phyloP scores from a whole-genome alignment of 345 rosid species.

The Eutrema heterophyllum region DNA sequence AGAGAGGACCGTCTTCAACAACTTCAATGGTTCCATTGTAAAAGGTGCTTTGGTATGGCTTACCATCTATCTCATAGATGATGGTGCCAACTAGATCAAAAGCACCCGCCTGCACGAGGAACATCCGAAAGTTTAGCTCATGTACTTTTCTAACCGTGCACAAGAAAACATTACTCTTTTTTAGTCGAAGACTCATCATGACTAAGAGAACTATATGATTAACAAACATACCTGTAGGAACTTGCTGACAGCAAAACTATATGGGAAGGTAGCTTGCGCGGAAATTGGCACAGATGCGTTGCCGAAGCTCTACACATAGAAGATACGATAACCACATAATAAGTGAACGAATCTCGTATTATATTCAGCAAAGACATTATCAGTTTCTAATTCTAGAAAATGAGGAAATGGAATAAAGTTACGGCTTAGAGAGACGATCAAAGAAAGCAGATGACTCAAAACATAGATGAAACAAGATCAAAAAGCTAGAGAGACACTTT shows the following conservation, averaged over 20 bases:
- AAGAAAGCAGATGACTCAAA: neutral
- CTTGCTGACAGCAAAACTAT: slow-evolving; percentile 76
- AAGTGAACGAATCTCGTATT: neutral
- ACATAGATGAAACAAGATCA: neutral
- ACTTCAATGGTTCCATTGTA: slow-evolving; percentile 94
- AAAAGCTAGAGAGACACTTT: neutral
- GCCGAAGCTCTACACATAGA: slow-evolving; percentile 56
- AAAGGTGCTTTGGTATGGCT: slow-evolving; percentile 66
- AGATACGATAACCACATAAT: neutral
- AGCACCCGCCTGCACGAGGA: slow-evolving; percentile 55
- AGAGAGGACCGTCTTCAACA: slow-evolving; percentile 68
- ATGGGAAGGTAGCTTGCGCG: slow-evolving; percentile 81
- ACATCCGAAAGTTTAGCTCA: too few relatives aligned
- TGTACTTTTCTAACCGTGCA: too few relatives aligned
- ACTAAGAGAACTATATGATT: neutral
- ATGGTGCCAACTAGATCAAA: slow-evolving; percentile 91
- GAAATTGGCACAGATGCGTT: slow-evolving; percentile 73
- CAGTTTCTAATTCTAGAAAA: neutral
- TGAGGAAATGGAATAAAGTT: neutral
- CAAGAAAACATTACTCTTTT: too few relatives aligned
- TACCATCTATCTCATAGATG: slow-evolving; percentile 71
- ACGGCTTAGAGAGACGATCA: neutral
- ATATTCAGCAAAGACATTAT: neutral
- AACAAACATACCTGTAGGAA: slow-evolving; percentile 59
- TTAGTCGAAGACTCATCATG: too few relatives aligned